Conservation (phyloP, 495 filamentous ascomycete genomes). For the Lophiostoma macrostomum region DNA sequence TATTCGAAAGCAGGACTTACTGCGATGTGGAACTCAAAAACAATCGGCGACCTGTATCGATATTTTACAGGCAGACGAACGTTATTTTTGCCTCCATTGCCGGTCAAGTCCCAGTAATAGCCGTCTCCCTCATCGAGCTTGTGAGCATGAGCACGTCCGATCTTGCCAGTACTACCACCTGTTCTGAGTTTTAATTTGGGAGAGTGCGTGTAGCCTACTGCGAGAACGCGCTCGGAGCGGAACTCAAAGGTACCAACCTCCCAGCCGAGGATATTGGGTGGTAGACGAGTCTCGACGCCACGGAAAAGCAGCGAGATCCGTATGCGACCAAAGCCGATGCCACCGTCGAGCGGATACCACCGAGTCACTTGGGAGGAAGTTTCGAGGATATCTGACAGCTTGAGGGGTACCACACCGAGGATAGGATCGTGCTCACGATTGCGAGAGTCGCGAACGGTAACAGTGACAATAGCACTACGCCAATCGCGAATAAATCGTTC, state of each 20-base stretch:
- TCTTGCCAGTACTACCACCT: conserved; percentile 74
- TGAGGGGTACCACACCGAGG: conserved; percentile 83
- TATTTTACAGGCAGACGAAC: conserved; percentile 83
- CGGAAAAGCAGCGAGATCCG: conserved; percentile 87
- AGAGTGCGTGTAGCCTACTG: conserved; percentile 55
- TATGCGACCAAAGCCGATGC: conserved; percentile 79
- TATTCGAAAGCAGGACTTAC: too few relatives aligned
- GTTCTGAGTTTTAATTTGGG: conserved; percentile 74
- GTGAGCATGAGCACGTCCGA: conserved; percentile 57
- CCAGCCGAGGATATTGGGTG: conserved; percentile 79
- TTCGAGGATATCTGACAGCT: conserved; percentile 80
- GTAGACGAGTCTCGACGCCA: conserved; percentile 77
- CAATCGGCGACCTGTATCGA: conserved; percentile 80
- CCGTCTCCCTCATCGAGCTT: conserved; percentile 57
- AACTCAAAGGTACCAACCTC: conserved; percentile 95
- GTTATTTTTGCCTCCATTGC: conserved; percentile 51
- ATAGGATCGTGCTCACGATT: conserved; percentile 93
- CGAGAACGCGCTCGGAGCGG: conserved; percentile 59
- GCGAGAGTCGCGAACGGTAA: conserved; percentile 81
- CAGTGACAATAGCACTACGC: conserved; percentile 78
- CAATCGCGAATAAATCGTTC: conserved; percentile 95
- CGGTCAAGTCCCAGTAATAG: conserved; percentile 65
- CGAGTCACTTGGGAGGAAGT: conserved; percentile 75
- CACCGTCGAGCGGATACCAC: conserved; percentile 67
- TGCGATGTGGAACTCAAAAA: conserved; percentile 76